Base-by-base conservation (phyloP, 495 filamentous ascomycete genomes). In the Bacidia gigantensis region DNA sequence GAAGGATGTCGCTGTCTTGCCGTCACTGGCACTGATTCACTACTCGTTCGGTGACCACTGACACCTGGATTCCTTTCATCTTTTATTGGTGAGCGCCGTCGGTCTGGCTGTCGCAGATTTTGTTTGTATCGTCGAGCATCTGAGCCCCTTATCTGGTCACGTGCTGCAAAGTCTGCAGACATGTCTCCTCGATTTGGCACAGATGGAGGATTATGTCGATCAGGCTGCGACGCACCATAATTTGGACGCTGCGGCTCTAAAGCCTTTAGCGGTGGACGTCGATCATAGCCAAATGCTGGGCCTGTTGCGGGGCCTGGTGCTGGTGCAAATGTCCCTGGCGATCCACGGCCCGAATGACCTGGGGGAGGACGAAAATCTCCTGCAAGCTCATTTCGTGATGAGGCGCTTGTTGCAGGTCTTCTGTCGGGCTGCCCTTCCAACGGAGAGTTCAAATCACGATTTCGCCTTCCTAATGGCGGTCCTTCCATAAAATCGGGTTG, bases 401-500 rank as follows among this genome's bases (percentile, higher is more conserved):
- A 5, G 14, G 29, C 29, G 29, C 29, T 35, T 45, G 51, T 57
- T n/a, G 51, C 40, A 45, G 55, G 51, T 40, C 43, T 51, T 53
- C 55, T 22, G 43, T 63, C 2, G 75, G 76, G n/a, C 72, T 82
- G 79, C 21, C 69, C 72, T 2, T 77, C 77, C 69, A 89, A 79
- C 56, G 84, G 84, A 58, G 87, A 89, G 17, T 87, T 69, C 50
- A 74, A 75, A 7, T 67, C 72, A 42, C 29, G 7, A 70, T 69
- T 55, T 70, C 65, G 35, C 68, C 66, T 61, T 60, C 77, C 71
- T 61, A 73, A 64, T 70, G 84, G 3, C 73, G 74, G 54, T 69
- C 72, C 32, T 7, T 67, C 60, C 26, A 79, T 76, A 46, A 83
- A 58, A 56, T 87, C 76, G 12, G 83, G 82, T 56, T 88, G 84